These are phyloP conservation scores for Septoria petroselini DNA, from an alignment of 2,329 filamentous ascomycete genomes.

Conservation along the genomic window DNA sequence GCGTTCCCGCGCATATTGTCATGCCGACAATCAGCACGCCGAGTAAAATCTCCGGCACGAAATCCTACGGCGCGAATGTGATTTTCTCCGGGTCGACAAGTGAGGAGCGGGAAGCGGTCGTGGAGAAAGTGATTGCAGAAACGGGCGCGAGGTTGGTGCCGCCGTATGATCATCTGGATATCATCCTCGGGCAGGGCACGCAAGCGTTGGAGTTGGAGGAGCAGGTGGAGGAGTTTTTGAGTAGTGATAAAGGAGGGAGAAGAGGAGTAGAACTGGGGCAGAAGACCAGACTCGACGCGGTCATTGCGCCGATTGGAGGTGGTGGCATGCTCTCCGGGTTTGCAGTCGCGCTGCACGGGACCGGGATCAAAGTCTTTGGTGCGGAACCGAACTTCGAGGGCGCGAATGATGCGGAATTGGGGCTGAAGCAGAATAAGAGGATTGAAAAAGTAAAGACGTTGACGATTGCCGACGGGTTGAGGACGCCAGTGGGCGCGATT, in stretches of 20 bases:
- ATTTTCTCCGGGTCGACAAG: conserved; percentile 79
- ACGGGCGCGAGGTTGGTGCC: conserved; percentile 79
- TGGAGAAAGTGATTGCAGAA: conserved; percentile 62
- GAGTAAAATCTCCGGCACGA: conserved; percentile 83
- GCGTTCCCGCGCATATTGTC: conserved; percentile 79
- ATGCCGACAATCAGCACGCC: conserved; percentile 85
- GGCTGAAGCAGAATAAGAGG: conserved; percentile 61
- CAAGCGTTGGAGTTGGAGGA: conserved; percentile 75
- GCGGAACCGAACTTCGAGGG: conserved; percentile 81
- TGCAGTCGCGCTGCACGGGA: conserved; percentile 70
- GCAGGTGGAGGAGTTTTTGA: conserved; percentile 61
- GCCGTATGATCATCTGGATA: conserved; percentile 88
- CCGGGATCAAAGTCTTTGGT: conserved; percentile 74
- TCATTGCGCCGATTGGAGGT: conserved; percentile 81
- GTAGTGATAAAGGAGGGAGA: conserved; percentile 4
- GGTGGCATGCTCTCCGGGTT: conserved; percentile 84
- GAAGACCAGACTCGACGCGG: conserved; percentile 41
- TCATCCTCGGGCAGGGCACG: conserved; percentile 92
- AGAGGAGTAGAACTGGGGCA: not conserved
- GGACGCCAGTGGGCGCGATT: conserved; percentile 73
- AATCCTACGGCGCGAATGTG: conserved; percentile 71
- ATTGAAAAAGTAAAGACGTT: conserved; percentile 68
- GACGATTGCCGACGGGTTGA: conserved; percentile 84
- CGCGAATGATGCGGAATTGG: conserved; percentile 76
- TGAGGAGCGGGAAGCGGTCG: conserved; percentile 74